Evolutionary conservation across 768 basidiomycete genomes (phyloP), one percentile per base, ranked within the genome.

Genomic region (Mrakia hoshinonis): DNA sequence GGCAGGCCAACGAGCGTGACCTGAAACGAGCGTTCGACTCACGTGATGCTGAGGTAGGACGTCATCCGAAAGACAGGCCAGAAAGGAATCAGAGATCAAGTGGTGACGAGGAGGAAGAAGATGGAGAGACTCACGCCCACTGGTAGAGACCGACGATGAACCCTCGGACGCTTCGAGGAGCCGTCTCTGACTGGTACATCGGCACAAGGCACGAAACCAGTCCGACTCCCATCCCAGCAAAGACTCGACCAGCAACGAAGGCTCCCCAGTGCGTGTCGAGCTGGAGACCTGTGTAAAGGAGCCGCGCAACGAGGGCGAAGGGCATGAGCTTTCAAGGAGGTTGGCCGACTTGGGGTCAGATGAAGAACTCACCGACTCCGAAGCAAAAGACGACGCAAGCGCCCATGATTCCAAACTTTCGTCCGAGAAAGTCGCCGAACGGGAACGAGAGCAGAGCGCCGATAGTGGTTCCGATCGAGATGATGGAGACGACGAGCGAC

Each of bases 351-450:
- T 15, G 15, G 43, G 15, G 43, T 15, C 7, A 15, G 43, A 43
- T 6, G 15, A 6, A 7, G 43, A 15, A 43, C 63, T 31, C 24
- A 64, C 49, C 67, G 4, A 54, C 43, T 54, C 67, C 67, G 38
- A 68, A 7, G 22, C 20, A 68, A 24, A 47, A 60, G 20, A 39
- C 26, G n/a, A 51, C 74, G 61, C 60, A 73, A 60, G 73, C 73
- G 48, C 65, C 18, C 72, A 86, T 81, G 76, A 87, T 81, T 68
- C 83, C 84, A 58, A 75, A 76, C 68, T 80, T 82, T 73, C 86
- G 84, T 47, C 85, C 85, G 54, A 85, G 75, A 13, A 58, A 82
- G 75, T 86, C 87, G 1, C 85, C 88, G 18, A 85, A 43, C 66
- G 83, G 84, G 20, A 15, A 52, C 11, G 43, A 54, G 4, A 64